Evolutionary conservation across 2,329 filamentous ascomycete genomes (phyloP).

Genomic region (Talaromyces rugulosus): DNA sequence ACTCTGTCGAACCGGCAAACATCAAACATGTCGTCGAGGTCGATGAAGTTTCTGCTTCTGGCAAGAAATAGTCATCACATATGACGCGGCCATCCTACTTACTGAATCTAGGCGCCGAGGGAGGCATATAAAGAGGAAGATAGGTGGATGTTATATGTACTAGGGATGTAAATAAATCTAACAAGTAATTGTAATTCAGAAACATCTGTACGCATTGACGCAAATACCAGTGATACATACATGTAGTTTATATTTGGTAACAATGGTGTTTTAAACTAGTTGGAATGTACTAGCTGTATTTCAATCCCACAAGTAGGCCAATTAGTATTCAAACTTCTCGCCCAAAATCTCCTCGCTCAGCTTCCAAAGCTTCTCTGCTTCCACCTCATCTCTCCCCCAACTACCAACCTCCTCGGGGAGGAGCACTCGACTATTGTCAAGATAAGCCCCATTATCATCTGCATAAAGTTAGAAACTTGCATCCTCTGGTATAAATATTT

Average conservation of each 20-base stretch:
- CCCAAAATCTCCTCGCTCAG: conserved; percentile 20
- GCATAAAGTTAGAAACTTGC: not conserved
- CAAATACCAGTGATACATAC: too few relatives aligned
- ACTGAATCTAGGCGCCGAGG: not conserved
- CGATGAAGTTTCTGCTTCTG: not conserved
- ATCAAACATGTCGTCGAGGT: not conserved
- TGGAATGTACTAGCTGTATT: not conserved
- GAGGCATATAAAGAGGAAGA: not conserved
- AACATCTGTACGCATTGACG: not conserved
- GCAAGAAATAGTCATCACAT: not conserved
- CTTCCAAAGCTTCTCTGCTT: conserved; percentile 15
- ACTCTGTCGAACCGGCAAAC: not conserved
- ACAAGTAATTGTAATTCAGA: not conserved
- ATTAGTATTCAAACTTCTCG: conserved; percentile 8
- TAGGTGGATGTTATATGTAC: not conserved
- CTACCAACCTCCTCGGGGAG: conserved; percentile 1
- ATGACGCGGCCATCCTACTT: not conserved
- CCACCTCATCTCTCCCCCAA: conserved; percentile 6
- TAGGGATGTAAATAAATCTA: not conserved
- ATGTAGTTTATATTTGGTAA: too few relatives aligned
- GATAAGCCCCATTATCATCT: conserved; percentile 10
- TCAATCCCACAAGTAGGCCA: not conserved
- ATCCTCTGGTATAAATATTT: not conserved
- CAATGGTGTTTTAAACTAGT: not conserved
- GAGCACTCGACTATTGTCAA: conserved; percentile 3